Evolutionary conservation across 116 monocot species (phyloP).

Genomic region (Iris pallida): DNA sequence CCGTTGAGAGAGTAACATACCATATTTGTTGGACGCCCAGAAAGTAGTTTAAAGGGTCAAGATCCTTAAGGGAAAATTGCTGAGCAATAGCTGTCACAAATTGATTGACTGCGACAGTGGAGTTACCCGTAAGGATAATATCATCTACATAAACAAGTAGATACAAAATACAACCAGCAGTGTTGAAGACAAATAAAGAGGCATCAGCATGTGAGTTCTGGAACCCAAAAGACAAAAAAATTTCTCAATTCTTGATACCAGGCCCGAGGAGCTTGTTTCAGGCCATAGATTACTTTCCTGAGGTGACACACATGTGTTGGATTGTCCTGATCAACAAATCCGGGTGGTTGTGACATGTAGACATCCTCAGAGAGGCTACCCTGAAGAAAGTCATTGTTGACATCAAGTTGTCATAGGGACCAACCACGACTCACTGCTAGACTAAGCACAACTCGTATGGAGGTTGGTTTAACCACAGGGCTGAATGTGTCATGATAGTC

Average conservation of each 20-base stretch:
- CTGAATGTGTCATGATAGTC: constrained; percentile 3
- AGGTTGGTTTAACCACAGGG: neutral
- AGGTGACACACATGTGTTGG: neutral
- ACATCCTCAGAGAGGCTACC: neutral
- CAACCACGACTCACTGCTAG: neutral
- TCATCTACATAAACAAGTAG: neutral
- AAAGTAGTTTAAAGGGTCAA: neutral
- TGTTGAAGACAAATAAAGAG: neutral
- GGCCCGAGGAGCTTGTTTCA: neutral
- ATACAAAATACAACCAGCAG: neutral
- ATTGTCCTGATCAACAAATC: neutral
- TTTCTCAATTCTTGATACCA: neutral
- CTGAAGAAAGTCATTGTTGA: neutral
- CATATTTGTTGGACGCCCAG: neutral
- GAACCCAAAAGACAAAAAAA: neutral
- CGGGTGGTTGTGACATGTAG: neutral
- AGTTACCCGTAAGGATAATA: neutral
- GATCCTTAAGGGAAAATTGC: neutral
- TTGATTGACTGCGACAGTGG: neutral
- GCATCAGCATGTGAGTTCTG: neutral
- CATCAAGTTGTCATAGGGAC: no score
- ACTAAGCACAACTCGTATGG: neutral
- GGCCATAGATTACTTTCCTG: neutral
- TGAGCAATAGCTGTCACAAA: neutral
- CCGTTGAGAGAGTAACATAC: neutral